Base-by-base conservation (phyloP, 352 stramenopile genomes). In the Peronosclerospora sorghi region DNA sequence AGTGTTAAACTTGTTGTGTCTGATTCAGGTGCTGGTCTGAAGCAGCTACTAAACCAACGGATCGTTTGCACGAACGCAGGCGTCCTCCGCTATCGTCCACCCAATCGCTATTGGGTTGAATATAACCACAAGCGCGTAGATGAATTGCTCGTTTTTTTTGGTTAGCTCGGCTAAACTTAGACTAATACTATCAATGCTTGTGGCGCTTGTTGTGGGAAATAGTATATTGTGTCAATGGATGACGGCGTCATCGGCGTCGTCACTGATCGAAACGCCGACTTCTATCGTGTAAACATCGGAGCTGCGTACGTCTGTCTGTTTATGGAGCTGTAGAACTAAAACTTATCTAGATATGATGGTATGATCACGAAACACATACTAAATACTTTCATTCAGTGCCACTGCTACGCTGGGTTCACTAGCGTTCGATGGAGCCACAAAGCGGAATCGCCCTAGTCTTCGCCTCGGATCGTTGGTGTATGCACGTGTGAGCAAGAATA, bases 361-460 rank as follows among this genome's bases (percentile, higher is more conserved):
- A 17, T n/a, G 9, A 18, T 15, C 9, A 17, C 1, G 17, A n/a
- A 17, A 6, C 18, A 43, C 35, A 1, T 13, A 54, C 39, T 38
- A 18, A 38, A 20, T 44, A 2, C 34, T 47, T 15, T 18, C 5
- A 37, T 63, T 17, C 50, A 91, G 77, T 28, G 82, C 74, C 24
- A 84, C 59, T 21, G 76, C 72, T 41, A 83, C 59, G 9, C 56
- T 92, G 10, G 72, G 73, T 6, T 61, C 69, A 9, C 59, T 98
- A 2, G 88, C 80, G 26, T 99, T 99, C 54, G 95, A 98, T 63
- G 96, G 96, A 18, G 95, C 96, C n/a, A 97, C 87, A 2, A 98
- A 98, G 68, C 74, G 95, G 14, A 98, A 98, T 62, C 88, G 93
- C 46, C 96, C 96, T 2, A 90, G 82, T 21, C 76, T 98, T 20